Conservation (phyloP, 2,329 filamentous ascomycete species). For the Karstenula rhodostoma region DNA sequence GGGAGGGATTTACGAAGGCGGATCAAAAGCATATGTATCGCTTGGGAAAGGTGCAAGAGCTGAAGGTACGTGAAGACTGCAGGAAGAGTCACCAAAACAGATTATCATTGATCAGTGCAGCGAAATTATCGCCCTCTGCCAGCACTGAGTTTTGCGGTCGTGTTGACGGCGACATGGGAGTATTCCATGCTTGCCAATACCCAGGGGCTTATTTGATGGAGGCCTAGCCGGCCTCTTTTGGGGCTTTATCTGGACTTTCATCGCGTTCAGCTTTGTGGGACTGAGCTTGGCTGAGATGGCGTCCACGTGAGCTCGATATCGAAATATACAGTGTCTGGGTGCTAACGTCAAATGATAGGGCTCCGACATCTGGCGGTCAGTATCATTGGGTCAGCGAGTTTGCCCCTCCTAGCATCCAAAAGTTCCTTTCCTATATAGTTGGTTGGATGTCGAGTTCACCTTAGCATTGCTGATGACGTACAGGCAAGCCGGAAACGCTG, state of each 20-base stretch:
- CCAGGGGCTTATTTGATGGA: slow-evolving; percentile 42
- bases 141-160: slow-evolving; percentile 44
- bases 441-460: slow-evolving; percentile 59
- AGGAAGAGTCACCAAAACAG: not conserved
- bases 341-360: not conserved
- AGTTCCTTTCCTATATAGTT: slow-evolving; percentile 32
- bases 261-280: slow-evolving; percentile 43
- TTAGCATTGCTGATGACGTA: too few species aligned
- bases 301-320: slow-evolving; percentile 36
- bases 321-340: not conserved
- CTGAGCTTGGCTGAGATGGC: slow-evolving; percentile 47
- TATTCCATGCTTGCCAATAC: slow-evolving; percentile 44
- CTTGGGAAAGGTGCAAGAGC: slow-evolving; percentile 46
- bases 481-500: slow-evolving; percentile 61
- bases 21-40: slow-evolving; percentile 43
- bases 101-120: not conserved
- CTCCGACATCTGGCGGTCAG: slow-evolving; percentile 41
- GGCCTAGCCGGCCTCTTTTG: slow-evolving; percentile 45
- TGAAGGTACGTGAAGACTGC: slow-evolving; percentile 24
- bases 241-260: slow-evolving; percentile 46
- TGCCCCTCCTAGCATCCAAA: slow-evolving; percentile 36
- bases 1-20: slow-evolving; percentile 36
- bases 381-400: slow-evolving; percentile 49
- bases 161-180: slow-evolving; percentile 45
- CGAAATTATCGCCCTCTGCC: slow-evolving; percentile 46